A percentile compares a stretch with the other conserved stretches of the same genome.
Evolutionary conservation across 2,329 filamentous ascomycete species (phyloP).

Genomic region (Plenodomus biglobosus): DNA sequence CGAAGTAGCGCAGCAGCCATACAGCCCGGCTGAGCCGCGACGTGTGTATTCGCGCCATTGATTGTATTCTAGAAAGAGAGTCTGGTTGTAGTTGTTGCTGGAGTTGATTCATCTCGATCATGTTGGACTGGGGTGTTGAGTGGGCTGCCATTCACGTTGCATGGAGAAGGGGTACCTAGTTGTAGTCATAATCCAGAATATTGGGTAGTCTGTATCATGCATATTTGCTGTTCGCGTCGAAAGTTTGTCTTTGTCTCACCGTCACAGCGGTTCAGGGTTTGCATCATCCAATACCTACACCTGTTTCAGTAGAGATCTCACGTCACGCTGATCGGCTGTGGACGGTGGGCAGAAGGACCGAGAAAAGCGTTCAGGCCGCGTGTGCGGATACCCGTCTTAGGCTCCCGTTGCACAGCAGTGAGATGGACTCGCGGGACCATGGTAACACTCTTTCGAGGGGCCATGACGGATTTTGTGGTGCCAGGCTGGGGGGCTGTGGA

Average conservation of each 20-base stretch:
- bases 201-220: background rate
- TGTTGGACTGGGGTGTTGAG: background rate
- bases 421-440: background rate
- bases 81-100: background rate
- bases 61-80: background rate
- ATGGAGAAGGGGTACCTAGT: no score
- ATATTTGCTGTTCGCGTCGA: background rate
- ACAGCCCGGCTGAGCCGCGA: conserved; percentile 29
- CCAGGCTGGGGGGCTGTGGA: no score
- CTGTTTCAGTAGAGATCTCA: background rate
- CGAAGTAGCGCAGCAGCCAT: conserved; percentile 33
- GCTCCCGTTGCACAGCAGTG: background rate
- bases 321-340: background rate
- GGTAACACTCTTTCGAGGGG: background rate
- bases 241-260: no score
- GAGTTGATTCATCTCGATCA: background rate
- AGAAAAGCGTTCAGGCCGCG: background rate
- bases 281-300: background rate
- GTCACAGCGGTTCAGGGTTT: background rate
- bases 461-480: background rate
- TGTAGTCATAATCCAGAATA: no score
- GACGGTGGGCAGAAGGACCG: background rate
- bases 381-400: background rate
- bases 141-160: no score
- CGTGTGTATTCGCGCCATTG: conserved; percentile 43